Base-by-base conservation (phyloP, 129 eudicot species). In the Chrysanthemum seticuspe region DNA sequence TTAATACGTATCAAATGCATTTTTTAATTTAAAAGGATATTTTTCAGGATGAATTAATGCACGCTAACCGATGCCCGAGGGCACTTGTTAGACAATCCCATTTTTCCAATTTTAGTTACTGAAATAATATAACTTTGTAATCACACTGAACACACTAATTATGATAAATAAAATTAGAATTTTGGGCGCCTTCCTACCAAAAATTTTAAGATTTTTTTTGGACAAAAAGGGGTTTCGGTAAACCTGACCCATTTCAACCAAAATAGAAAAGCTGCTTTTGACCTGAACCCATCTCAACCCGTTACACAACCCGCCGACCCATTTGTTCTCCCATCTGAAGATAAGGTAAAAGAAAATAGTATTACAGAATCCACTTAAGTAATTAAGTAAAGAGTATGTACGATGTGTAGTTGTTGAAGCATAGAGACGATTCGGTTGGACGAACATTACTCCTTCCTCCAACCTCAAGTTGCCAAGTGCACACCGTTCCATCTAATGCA, bases 381-480 rank as follows among this genome's bases (percentile, higher is more conserved):
- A 64, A 34, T 4, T 34, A 13, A 2, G 13, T 21, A 6, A 68
- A 13, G 62, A 65, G 27, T 49, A 56, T 13, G 3, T 88, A 95
- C 99, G 96, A 85, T 44, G 97, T 88, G 79, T 85, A 81, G 87
- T 85, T 89, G 79, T 82, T 88, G 68, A 95, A 95, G 85, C 99
- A 95, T 67, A 83, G 78, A 78, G 97, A 81, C 29, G 97, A 90
- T 75, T 95, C 99, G 2, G 97, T 90, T 71, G 99, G 99, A 63
- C 84, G 83, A 79, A 95, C 85, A 62, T 88, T 90, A 88, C 91
- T 95, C 81, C 97, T 84, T 80, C 99, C 99, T 40, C 99, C 99
- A 44, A 91, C 99, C 83, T 90, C 99, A 63, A 95, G 96, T 80
- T 95, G 99, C 99, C 99, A 95, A 6, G 99, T 88, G 86, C 97